Conservation (phyloP, 1,284 basidiomycete species). For the Irpex sp. region DNA sequence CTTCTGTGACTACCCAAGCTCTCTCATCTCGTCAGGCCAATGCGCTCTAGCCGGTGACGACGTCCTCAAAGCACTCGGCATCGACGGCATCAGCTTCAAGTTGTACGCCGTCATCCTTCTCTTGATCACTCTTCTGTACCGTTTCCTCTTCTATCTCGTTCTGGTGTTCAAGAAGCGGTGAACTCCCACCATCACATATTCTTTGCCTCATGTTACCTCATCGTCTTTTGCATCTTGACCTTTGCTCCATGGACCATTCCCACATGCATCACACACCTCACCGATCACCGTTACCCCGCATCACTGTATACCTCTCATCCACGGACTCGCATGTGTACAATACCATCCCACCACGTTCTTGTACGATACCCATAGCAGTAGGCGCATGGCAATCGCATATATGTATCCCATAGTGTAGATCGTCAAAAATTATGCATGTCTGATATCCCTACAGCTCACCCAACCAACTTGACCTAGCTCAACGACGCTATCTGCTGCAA, state of each 20-base stretch:
- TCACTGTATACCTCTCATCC: not conserved
- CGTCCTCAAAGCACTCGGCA: slow-evolving; percentile 18
- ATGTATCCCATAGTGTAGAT: not conserved
- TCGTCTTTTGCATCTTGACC: not conserved
- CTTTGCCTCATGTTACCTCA: not conserved
- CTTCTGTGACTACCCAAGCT: slow-evolving; percentile 28
- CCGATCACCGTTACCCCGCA: too few species aligned
- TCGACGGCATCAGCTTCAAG: slow-evolving; percentile 14
- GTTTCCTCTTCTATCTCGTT: slow-evolving; percentile 15
- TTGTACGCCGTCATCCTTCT: slow-evolving; percentile 18
- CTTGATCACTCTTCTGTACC: slow-evolving; percentile 17
- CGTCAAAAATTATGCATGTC: too few species aligned
- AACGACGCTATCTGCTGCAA: slow-evolving; percentile 42
- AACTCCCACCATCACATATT: not conserved
- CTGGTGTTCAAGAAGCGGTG: slow-evolving; percentile 19
- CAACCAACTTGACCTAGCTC: not conserved
- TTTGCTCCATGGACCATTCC: too few species aligned
- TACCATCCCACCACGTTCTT: not conserved
- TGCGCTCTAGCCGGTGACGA: slow-evolving; percentile 29
- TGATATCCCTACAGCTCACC: too few species aligned
- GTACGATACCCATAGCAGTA: not conserved
- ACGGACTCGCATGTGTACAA: too few species aligned
- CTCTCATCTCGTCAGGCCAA: slow-evolving; percentile 20
- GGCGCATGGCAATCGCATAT: not conserved
- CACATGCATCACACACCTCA: too few species aligned